Evolutionary conservation across 495 filamentous ascomycete genomes (phyloP).

Genomic region (Apiosordaria backusii): DNA sequence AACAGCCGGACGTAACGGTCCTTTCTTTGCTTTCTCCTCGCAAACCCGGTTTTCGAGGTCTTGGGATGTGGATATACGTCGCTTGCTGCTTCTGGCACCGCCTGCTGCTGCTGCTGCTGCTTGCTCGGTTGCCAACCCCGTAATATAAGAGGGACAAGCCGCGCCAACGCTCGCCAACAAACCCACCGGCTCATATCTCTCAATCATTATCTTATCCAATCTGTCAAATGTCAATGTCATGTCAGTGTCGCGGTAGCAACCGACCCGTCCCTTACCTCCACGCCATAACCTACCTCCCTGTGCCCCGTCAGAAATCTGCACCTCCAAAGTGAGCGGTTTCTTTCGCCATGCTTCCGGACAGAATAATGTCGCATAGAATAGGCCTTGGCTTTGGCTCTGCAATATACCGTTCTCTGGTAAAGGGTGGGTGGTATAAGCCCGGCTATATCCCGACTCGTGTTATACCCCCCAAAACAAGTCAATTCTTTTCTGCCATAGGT

Average conservation of each 20-base stretch:
- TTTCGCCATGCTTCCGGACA: background rate
- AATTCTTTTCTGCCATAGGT: background rate
- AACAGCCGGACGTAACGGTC: background rate
- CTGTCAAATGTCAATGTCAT: background rate
- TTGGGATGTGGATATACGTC: background rate
- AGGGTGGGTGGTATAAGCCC: background rate
- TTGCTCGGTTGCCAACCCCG: background rate
- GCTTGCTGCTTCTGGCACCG: background rate
- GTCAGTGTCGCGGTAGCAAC: background rate
- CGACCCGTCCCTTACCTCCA: background rate
- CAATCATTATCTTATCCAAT: no score
- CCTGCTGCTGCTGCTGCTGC: no score
- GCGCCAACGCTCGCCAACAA: background rate
- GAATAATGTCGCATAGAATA: no score
- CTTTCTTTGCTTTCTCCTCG: background rate
- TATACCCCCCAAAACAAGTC: background rate
- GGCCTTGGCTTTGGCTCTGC: background rate
- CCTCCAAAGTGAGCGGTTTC: background rate
- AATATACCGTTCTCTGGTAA: background rate
- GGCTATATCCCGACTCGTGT: slow-evolving; percentile 1
- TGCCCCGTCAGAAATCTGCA: background rate
- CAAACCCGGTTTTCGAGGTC: background rate
- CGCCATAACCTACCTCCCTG: no score
- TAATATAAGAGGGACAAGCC: background rate
- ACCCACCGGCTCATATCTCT: background rate